A percentile compares a stretch with the other conserved stretches of the same genome.
Conservation (phyloP, 768 basidiomycete genomes). For the Mycena capillaripes region DNA sequence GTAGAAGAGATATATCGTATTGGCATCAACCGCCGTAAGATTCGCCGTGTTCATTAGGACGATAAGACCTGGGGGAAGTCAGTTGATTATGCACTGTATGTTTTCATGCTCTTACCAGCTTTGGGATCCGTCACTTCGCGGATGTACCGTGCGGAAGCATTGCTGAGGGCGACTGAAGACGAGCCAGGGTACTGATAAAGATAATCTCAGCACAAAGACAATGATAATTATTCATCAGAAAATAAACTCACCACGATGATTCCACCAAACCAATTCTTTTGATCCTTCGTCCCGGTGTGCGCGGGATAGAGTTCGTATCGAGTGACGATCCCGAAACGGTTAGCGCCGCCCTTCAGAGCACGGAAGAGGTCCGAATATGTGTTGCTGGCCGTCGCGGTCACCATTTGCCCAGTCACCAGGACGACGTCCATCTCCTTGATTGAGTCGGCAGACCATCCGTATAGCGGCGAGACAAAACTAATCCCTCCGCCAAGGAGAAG, state of each 20-base stretch:
- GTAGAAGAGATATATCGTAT: slow-evolving; percentile 52
- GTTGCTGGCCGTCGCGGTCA: slow-evolving; percentile 57
- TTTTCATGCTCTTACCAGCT: slow-evolving; percentile 45
- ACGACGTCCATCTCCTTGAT: slow-evolving; percentile 59
- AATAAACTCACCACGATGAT: slow-evolving; percentile 47
- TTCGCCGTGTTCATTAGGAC: slow-evolving; percentile 40
- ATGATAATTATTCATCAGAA: not conserved
- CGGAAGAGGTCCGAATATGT: slow-evolving; percentile 57
- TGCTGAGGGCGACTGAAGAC: slow-evolving; percentile 50
- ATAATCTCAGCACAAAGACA: not conserved
- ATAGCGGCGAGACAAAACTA: slow-evolving; percentile 52
- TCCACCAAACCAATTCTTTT: slow-evolving; percentile 57
- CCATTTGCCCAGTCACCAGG: slow-evolving; percentile 53
- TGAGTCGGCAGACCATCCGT: slow-evolving; percentile 55
- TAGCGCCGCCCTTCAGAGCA: slow-evolving; percentile 59
- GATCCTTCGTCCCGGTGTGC: slow-evolving; percentile 52
- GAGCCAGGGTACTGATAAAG: slow-evolving; percentile 39
- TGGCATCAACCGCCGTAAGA: slow-evolving; percentile 39
- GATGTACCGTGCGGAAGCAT: slow-evolving; percentile 52
- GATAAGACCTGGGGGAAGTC: slow-evolving; percentile 29
- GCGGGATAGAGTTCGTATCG: slow-evolving; percentile 55
- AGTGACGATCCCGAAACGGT: slow-evolving; percentile 61
- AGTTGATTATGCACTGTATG: slow-evolving; percentile 35
- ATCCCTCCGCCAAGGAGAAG: slow-evolving; percentile 60
- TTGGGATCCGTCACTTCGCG: slow-evolving; percentile 52